phyloP scores from a whole-genome alignment of 495 filamentous ascomycete species.

The Pseudoneurospora amorphoporcata region DNA sequence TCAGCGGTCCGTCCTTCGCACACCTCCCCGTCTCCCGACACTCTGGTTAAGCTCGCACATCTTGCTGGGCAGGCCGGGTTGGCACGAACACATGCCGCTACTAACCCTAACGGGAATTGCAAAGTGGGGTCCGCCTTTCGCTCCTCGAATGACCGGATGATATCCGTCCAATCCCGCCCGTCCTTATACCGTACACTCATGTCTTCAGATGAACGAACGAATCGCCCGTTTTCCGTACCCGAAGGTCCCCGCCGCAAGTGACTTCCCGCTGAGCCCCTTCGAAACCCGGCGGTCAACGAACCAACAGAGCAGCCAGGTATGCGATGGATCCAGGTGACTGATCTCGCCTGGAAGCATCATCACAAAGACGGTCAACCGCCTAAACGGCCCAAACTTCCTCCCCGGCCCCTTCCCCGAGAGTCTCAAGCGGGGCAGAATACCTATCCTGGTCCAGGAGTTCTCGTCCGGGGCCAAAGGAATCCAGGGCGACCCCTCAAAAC shows the following conservation, averaged over 20 bases:
- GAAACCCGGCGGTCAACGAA: neutral
- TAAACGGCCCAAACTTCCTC: neutral
- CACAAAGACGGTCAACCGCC: neutral
- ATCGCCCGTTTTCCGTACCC: neutral
- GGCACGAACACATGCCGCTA: neutral
- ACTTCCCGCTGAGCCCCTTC: neutral
- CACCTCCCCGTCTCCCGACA: neutral
- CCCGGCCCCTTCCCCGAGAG: neutral
- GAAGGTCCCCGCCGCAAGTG: neutral
- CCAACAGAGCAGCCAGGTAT: neutral
- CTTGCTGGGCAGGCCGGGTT: neutral
- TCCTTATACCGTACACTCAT: no score
- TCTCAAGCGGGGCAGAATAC: neutral
- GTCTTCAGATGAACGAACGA: neutral
- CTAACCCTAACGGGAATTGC: neutral
- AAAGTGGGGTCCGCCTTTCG: neutral
- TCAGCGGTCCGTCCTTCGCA: neutral
- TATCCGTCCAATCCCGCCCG: neutral
- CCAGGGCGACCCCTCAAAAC: neutral
- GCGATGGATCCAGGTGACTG: neutral
- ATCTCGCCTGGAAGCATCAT: neutral
- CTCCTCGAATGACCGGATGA: neutral
- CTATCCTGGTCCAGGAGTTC: neutral
- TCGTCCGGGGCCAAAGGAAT: neutral
- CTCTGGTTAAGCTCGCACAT: conserved; percentile 2